These are phyloP conservation scores for Purpureocillium lavendulum DNA, from an alignment of 2,329 filamentous ascomycete species.

Conservation along the genomic window DNA sequence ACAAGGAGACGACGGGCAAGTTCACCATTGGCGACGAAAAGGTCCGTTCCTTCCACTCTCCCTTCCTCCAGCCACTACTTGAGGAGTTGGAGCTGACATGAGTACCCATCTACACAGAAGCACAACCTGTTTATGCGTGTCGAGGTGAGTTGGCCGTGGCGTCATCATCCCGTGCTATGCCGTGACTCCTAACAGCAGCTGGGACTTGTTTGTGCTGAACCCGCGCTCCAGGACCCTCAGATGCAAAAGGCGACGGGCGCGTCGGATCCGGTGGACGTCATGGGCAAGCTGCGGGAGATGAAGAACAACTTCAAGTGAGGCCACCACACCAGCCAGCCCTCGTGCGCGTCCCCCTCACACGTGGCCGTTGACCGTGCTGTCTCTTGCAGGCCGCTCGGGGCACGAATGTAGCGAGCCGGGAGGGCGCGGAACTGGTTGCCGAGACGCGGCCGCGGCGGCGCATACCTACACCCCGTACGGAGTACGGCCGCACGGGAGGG, in stretches of 20 bases:
- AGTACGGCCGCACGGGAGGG: no score
- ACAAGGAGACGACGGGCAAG: slow-evolving; percentile 85
- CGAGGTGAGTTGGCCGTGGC: slow-evolving; percentile 43
- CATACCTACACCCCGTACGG: no score
- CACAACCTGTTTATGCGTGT: slow-evolving; percentile 97
- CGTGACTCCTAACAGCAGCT: no score
- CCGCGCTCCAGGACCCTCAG: slow-evolving; percentile 55
- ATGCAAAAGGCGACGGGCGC: slow-evolving; percentile 80
- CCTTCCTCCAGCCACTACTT: no score
- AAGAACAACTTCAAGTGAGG: slow-evolving; percentile 70
- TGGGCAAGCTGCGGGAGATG: slow-evolving; percentile 79
- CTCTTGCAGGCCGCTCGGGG: slow-evolving; percentile 15
- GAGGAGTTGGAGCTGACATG: neutral
- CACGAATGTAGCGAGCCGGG: neutral
- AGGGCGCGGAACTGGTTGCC: no score
- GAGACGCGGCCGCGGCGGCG: no score
- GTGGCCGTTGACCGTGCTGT: neutral
- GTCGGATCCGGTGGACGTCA: slow-evolving; percentile 73
- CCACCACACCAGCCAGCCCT: neutral
- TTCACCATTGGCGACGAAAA: slow-evolving; percentile 98
- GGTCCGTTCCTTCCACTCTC: slow-evolving; percentile 35
- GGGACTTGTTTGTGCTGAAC: no score
- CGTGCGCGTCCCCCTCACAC: neutral
- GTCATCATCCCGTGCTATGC: no score
- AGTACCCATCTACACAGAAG: slow-evolving; percentile 44